Evolutionary conservation across 805 yeast species (phyloP).

Genomic region (Spathaspora gorwiae): DNA sequence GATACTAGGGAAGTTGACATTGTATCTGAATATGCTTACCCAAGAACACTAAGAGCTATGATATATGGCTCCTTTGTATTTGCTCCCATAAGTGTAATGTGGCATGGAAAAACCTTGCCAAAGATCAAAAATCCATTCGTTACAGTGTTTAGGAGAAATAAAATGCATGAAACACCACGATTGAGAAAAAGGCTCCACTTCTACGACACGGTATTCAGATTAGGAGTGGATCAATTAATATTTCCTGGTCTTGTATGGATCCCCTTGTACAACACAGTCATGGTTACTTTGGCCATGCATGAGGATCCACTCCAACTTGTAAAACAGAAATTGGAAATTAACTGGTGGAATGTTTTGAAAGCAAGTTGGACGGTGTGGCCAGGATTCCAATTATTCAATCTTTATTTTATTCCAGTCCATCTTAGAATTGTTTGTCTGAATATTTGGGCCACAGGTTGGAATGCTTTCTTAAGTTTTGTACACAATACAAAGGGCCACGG

Average conservation of each 20-base stretch:
- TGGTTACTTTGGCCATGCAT: conserved; percentile 33
- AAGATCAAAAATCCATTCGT: conserved; percentile 31
- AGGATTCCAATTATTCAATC: conserved; percentile 32
- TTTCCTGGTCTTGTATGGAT: conserved; percentile 38
- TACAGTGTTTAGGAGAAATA: background rate
- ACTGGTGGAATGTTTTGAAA: conserved; percentile 38
- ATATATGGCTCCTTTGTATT: conserved; percentile 35
- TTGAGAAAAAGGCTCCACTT: conserved; percentile 10
- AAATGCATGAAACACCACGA: conserved; percentile 10
- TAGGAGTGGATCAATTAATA: conserved; percentile 33
- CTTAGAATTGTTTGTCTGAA: conserved; percentile 34
- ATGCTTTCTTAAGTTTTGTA: conserved; percentile 37
- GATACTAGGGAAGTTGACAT: conserved; percentile 10
- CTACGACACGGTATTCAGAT: conserved; percentile 19
- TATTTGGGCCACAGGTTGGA: conserved; percentile 41
- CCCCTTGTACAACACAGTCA: conserved; percentile 38
- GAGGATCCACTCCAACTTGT: conserved; percentile 31
- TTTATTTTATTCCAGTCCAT: conserved; percentile 37
- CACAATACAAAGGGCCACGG: conserved; percentile 47
- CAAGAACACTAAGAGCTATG: conserved; percentile 33
- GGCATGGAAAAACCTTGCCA: conserved; percentile 38
- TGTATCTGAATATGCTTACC: conserved; percentile 18
- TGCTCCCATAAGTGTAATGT: conserved; percentile 35
- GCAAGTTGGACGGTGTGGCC: conserved; percentile 44
- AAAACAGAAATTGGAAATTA: conserved; percentile 26